Conservation (phyloP, 352 stramenopile genomes). For the Hyphochytrium catenoides region DNA sequence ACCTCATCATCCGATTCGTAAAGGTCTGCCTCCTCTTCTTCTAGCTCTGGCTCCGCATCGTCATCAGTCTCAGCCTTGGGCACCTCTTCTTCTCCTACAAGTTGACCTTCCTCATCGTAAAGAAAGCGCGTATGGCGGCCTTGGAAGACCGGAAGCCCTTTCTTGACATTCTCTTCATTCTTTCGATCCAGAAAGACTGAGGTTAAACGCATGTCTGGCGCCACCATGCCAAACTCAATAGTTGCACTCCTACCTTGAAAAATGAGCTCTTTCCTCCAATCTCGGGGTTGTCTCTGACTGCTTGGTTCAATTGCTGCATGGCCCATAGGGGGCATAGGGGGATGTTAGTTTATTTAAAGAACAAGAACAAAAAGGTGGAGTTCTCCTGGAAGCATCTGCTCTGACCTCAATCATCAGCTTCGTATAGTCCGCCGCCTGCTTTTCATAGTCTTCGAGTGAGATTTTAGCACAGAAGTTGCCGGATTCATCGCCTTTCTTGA, state of each 20-base stretch:
- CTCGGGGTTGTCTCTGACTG: conserved; percentile 20
- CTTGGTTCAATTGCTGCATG: conserved; percentile 32
- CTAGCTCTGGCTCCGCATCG: conserved; percentile 29
- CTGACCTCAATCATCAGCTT: conserved; percentile 23
- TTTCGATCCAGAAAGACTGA: too few species aligned
- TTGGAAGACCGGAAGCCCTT: conserved; percentile 36
- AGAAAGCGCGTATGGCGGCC: conserved; percentile 48
- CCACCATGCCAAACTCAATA: too few species aligned
- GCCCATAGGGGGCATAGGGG: too few species aligned
- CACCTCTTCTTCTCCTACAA: conserved; percentile 29
- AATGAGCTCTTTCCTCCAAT: conserved; percentile 26
- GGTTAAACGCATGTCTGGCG: too few species aligned
- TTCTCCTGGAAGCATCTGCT: too few species aligned
- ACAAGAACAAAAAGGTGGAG: too few species aligned
- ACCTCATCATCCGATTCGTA: conserved; percentile 18
- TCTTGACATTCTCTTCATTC: conserved; percentile 23
- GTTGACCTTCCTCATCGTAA: conserved; percentile 40
- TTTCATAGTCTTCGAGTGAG: conserved; percentile 25
- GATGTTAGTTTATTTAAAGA: too few species aligned
- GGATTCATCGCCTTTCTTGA: too few species aligned
- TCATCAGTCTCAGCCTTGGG: conserved; percentile 20
- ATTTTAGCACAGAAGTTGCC: too few species aligned
- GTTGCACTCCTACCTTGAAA: too few species aligned
- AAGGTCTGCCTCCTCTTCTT: conserved; percentile 15
- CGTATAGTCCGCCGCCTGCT: conserved; percentile 35